Conservation (phyloP, 352 stramenopile genomes). For the Phytophthora europaea region DNA sequence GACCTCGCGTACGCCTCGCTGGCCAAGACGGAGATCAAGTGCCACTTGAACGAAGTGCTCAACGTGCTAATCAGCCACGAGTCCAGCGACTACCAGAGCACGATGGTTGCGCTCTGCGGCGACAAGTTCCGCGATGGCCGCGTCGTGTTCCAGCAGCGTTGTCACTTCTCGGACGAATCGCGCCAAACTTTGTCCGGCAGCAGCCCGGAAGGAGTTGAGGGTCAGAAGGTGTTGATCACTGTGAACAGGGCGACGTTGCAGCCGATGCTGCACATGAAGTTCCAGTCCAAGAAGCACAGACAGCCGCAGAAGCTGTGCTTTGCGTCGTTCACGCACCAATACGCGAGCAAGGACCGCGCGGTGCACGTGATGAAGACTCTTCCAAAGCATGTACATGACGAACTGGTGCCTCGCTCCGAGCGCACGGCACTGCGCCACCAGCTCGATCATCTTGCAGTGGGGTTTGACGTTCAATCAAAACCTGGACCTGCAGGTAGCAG, state of each 20-base stretch:
- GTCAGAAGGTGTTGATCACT: constrained; percentile 39
- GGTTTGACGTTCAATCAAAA: constrained; percentile 60
- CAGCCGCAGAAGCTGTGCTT: constrained; percentile 56
- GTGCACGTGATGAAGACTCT: constrained; percentile 76
- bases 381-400: constrained; percentile 62
- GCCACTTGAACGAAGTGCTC: constrained; percentile 61
- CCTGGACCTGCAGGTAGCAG: constrained; percentile 36
- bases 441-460: constrained; percentile 66
- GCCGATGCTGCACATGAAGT: constrained; percentile 35
- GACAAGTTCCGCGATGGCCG: constrained; percentile 48
- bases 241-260: constrained; percentile 46
- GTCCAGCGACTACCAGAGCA: constrained; percentile 46
- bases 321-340: constrained; percentile 56
- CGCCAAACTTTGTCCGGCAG: constrained; percentile 31
- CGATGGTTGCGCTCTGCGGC: constrained; percentile 50
- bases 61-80: constrained; percentile 42
- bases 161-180: constrained; percentile 41
- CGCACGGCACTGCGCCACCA: constrained; percentile 57
- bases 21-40: constrained; percentile 55
- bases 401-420: constrained; percentile 51
- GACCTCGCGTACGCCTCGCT: constrained; percentile 56
- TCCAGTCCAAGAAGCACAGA: constrained; percentile 43
- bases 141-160: constrained; percentile 52
- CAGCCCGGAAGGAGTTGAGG: constrained; percentile 6
- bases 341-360: constrained; percentile 51